Conservation (phyloP, 2,329 filamentous ascomycete genomes). For the Trichoderma arundinaceum region DNA sequence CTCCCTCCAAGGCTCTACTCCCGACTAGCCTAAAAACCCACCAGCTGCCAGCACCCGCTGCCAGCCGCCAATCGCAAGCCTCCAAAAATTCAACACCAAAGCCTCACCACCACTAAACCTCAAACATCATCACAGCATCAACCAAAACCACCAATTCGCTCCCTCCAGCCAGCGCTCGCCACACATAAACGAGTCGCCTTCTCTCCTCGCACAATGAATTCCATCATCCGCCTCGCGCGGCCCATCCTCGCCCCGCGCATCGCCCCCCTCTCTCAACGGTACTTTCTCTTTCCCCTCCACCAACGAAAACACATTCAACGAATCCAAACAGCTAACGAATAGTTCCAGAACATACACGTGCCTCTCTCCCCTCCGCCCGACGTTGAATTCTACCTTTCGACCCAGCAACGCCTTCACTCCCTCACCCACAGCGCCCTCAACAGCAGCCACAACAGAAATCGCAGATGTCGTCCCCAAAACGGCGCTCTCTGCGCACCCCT, state of each 20-base stretch:
- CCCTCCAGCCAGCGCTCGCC: constrained; percentile 5
- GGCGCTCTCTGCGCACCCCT: constrained; percentile 59
- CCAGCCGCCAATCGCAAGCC: neutral
- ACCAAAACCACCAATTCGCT: neutral
- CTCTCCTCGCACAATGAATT: constrained; percentile 35
- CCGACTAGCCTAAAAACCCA: too few relatives aligned
- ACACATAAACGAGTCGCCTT: neutral
- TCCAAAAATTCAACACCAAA: constrained; percentile 31
- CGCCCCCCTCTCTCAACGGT: constrained; percentile 39
- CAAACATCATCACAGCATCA: constrained; percentile 19
- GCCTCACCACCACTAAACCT: constrained; percentile 2
- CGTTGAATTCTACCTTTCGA: constrained; percentile 46
- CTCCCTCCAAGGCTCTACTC: too few relatives aligned
- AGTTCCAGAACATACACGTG: constrained; percentile 53
- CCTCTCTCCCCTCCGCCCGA: constrained; percentile 58
- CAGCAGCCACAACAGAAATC: constrained; percentile 30
- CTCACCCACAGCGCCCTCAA: constrained; percentile 33
- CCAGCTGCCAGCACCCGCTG: too few relatives aligned
- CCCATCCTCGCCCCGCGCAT: constrained; percentile 38
- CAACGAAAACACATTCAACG: neutral
- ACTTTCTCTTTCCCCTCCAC: neutral
- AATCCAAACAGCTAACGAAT: neutral
- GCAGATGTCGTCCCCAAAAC: constrained; percentile 54
- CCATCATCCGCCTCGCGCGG: constrained; percentile 43
- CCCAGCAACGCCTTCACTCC: constrained; percentile 43